phyloP scores from a whole-genome alignment of 2,329 filamentous ascomycete species.

The Cercospora zeina region DNA sequence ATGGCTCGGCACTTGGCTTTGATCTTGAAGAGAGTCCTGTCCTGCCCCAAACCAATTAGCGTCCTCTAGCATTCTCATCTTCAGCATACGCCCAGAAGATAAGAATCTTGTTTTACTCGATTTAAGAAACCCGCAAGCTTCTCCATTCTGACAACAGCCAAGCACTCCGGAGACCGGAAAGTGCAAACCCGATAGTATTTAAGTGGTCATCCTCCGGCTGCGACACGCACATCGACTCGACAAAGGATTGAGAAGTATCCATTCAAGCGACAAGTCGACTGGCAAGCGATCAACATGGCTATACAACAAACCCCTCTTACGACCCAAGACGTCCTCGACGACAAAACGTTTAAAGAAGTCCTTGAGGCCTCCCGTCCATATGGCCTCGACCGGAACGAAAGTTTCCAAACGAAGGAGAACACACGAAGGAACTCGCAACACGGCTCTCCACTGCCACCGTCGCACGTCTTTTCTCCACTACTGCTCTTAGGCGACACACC shows the following conservation, averaged over 20 bases:
- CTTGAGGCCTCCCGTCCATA: background rate
- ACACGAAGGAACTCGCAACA: slow-evolving; percentile 23
- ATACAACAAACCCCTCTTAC: slow-evolving; percentile 7
- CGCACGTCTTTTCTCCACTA: slow-evolving; percentile 10
- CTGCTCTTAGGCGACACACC: background rate
- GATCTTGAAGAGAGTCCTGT: background rate
- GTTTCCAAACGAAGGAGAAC: slow-evolving; percentile 18
- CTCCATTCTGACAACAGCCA: background rate
- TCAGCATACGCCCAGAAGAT: background rate
- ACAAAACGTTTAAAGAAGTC: background rate
- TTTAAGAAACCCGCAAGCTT: background rate
- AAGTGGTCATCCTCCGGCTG: background rate
- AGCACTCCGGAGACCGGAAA: background rate
- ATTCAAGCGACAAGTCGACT: background rate
- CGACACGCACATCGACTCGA: background rate
- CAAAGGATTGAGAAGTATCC: background rate
- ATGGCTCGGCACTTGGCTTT: slow-evolving; percentile 5
- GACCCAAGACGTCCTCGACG: slow-evolving; percentile 2
- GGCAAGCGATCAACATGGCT: background rate
- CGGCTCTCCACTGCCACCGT: slow-evolving; percentile 11
- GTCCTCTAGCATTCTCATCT: background rate
- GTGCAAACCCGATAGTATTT: background rate
- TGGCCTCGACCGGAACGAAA: slow-evolving; percentile 2
- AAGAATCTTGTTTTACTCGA: background rate
- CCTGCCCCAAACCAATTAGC: background rate